Conservation (phyloP, 345 rosid genomes). For the Zanthoxylum bungeanum region DNA sequence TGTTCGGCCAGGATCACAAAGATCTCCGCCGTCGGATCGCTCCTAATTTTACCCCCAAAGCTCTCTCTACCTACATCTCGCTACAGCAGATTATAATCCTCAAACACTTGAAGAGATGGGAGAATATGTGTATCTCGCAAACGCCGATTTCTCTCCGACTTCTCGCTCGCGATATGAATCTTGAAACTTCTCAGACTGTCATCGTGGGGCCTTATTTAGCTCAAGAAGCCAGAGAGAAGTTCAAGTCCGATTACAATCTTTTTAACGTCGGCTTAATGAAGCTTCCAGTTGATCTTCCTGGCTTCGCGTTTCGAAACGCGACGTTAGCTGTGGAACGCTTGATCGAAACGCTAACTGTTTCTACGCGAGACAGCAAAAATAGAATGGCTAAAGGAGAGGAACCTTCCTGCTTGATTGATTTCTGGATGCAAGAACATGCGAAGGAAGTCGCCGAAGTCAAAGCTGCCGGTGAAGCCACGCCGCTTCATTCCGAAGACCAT, state of each 20-base stretch:
- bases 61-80: slow-evolving; percentile 64
- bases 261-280: slow-evolving; percentile 72
- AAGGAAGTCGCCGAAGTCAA: slow-evolving; percentile 34
- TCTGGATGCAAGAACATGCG: slow-evolving; percentile 70
- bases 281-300: slow-evolving; percentile 70
- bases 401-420: slow-evolving; percentile 67
- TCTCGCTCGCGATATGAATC: slow-evolving; percentile 66
- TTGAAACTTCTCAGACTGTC: slow-evolving; percentile 87
- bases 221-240: slow-evolving; percentile 30
- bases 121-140: slow-evolving; percentile 7
- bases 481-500: slow-evolving; percentile 40
- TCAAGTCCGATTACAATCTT: slow-evolving; percentile 59
- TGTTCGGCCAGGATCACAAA: slow-evolving; percentile 84
- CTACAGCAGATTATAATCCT: slow-evolving; percentile 67
- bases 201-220: slow-evolving; percentile 68
- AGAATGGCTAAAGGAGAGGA: slow-evolving; percentile 51
- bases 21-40: slow-evolving; percentile 76
- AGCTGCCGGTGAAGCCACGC: slow-evolving; percentile 30
- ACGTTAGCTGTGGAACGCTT: slow-evolving; percentile 62
- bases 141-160: slow-evolving; percentile 40
- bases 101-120: slow-evolving; percentile 58
- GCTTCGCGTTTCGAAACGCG: slow-evolving; percentile 68
- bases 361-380: slow-evolving; percentile 46
- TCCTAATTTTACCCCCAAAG: slow-evolving; percentile 74
- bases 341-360: slow-evolving; percentile 36